These are phyloP conservation scores for Trichosanthes truncata DNA, from an alignment of 306 rosid genomes.

Conservation along the genomic window DNA sequence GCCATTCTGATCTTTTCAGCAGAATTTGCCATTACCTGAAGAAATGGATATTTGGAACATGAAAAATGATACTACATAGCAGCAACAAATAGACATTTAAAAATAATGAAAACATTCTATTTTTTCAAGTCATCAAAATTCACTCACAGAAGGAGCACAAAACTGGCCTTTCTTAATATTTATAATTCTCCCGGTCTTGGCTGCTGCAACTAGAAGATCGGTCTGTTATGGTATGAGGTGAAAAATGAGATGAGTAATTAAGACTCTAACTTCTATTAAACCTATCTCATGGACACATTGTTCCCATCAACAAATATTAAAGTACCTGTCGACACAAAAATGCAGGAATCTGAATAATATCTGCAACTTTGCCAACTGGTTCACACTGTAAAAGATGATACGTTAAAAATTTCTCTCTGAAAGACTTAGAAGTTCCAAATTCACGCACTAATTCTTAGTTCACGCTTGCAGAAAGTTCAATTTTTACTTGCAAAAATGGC, in stretches of 20 bases:
- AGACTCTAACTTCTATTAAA: constrained; percentile 9
- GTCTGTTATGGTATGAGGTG: constrained; percentile 52
- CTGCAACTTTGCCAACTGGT: constrained; percentile 89
- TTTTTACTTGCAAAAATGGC: neutral
- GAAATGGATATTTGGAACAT: constrained; percentile 8
- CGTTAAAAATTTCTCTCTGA: neutral
- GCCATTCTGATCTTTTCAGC: constrained; percentile 89
- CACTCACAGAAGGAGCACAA: constrained; percentile 93
- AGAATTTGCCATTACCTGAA: constrained; percentile 83
- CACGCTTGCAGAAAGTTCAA: neutral
- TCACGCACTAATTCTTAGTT: neutral
- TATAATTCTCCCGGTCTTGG: constrained; percentile 84
- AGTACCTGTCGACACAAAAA: constrained; percentile 86
- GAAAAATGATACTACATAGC: constrained; percentile 6
- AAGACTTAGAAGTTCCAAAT: neutral
- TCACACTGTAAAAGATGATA: constrained; percentile 49
- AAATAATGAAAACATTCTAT: constrained; percentile 11
- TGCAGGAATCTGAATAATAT: constrained; percentile 94
- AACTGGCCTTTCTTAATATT: constrained; percentile 96
- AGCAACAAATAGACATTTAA: neutral
- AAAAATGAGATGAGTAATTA: constrained; percentile 17
- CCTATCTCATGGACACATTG: neutral
- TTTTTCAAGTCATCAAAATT: constrained; percentile 9
- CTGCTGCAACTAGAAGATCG: constrained; percentile 95
- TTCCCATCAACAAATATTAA: neutral